phyloP scores from a whole-genome alignment of 352 stramenopile genomes.

The Pythium myriotylum region DNA sequence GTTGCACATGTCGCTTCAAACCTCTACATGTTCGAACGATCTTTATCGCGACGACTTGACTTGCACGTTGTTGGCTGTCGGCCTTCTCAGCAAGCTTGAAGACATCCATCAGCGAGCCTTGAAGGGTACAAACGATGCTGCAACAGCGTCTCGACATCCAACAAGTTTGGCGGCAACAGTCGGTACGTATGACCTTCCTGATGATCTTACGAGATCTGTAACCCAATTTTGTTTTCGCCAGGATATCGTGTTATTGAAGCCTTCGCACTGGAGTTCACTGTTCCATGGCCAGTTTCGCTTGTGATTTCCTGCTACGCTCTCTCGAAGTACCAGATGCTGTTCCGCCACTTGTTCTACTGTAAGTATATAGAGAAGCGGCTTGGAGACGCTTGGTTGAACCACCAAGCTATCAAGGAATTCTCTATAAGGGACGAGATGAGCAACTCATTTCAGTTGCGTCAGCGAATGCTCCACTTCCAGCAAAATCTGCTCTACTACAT shows the following conservation, averaged over 20 bases:
- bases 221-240: not conserved
- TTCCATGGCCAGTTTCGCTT: conserved; percentile 98
- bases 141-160: conserved; percentile 36
- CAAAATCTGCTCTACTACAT: conserved; percentile 99
- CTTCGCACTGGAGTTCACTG: conserved; percentile 95
- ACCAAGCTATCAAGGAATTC: conserved; percentile 93
- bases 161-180: conserved; percentile 24
- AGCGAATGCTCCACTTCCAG: conserved; percentile 99
- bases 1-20: conserved; percentile 93
- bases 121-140: conserved; percentile 61
- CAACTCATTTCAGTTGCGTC: conserved; percentile 93
- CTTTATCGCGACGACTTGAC: conserved; percentile 91
- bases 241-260: conserved; percentile 94
- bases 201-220: too few species aligned
- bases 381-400: conserved; percentile 95
- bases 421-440: conserved; percentile 87
- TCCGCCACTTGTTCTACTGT: conserved; percentile 98
- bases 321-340: conserved; percentile 99
- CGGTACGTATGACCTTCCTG: conserved; percentile 8
- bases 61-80: conserved; percentile 84
- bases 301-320: conserved; percentile 94
- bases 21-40: conserved; percentile 87
- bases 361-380: conserved; percentile 98
- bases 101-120: conserved; percentile 88
- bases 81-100: conserved; percentile 93